Evolutionary conservation across 2,329 filamentous ascomycete species (phyloP).

Genomic region (Fusarium sp.): DNA sequence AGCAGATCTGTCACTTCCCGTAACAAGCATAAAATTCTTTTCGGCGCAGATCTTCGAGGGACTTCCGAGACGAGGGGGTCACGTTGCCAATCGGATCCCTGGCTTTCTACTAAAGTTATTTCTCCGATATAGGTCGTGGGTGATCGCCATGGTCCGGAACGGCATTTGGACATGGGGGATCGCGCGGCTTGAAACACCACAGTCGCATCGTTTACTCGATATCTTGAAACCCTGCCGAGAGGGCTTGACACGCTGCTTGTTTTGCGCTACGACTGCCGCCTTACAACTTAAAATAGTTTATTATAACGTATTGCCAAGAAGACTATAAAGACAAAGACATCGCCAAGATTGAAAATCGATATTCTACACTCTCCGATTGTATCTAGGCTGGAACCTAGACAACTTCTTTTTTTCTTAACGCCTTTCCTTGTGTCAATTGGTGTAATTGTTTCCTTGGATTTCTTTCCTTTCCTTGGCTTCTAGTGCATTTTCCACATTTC

Average conservation of each 20-base stretch:
- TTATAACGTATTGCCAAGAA: slow-evolving; percentile 25
- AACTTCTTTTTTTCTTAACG: slow-evolving; percentile 15
- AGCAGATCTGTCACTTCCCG: slow-evolving; percentile 12
- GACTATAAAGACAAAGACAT: neutral
- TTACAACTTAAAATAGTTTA: slow-evolving; percentile 34
- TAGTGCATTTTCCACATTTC: no score
- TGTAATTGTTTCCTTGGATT: neutral
- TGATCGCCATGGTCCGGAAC: neutral
- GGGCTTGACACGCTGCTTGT: slow-evolving; percentile 15
- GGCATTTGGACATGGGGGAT: neutral
- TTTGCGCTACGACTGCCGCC: slow-evolving; percentile 7
- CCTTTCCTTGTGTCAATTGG: slow-evolving; percentile 21
- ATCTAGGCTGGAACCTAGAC: slow-evolving; percentile 35
- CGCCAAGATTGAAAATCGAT: slow-evolving; percentile 1
- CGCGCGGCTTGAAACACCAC: slow-evolving; percentile 11
- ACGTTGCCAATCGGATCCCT: neutral
- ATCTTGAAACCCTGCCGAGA: slow-evolving; percentile 13
- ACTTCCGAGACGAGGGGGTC: neutral
- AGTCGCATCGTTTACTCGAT: neutral
- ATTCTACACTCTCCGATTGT: slow-evolving; percentile 22
- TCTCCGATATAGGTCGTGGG: neutral
- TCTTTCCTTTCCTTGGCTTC: neutral
- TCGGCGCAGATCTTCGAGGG: slow-evolving; percentile 3
- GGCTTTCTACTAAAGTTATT: neutral
- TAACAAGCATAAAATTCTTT: slow-evolving; percentile 11